Conservation (phyloP, 2,329 filamentous ascomycete genomes). For the Elsinoe australis region DNA sequence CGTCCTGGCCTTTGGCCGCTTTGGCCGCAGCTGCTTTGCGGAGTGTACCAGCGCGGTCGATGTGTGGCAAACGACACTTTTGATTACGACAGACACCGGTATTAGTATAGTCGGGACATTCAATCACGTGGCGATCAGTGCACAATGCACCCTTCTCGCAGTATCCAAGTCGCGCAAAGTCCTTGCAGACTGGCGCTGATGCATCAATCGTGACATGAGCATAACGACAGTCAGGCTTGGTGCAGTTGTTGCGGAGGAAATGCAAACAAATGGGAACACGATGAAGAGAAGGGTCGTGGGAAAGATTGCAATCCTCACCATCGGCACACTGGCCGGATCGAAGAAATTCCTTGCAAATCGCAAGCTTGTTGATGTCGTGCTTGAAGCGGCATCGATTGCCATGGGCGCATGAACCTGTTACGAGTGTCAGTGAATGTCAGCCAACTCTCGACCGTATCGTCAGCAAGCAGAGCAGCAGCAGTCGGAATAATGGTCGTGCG, state of each 20-base stretch:
- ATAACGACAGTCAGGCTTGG: constrained; percentile 78
- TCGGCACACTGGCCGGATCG: constrained; percentile 68
- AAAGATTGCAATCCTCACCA: constrained; percentile 79
- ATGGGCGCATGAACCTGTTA: constrained; percentile 71
- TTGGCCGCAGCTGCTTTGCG: constrained; percentile 48
- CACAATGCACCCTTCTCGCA: constrained; percentile 76
- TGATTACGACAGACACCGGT: constrained; percentile 68
- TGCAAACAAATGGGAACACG: constrained; percentile 84
- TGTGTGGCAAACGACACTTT: constrained; percentile 77
- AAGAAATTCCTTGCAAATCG: constrained; percentile 82
- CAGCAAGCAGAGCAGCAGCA: not conserved
- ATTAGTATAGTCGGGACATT: constrained; percentile 94
- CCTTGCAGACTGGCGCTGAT: constrained; percentile 69
- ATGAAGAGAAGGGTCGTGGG: constrained; percentile 75
- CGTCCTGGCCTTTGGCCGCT: constrained; percentile 30
- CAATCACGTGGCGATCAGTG: constrained; percentile 75
- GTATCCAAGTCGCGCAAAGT: constrained; percentile 80
- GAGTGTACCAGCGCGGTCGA: constrained; percentile 77
- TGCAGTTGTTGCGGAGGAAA: constrained; percentile 83
- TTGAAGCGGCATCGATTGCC: constrained; percentile 71
- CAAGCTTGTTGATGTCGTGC: constrained; percentile 80
- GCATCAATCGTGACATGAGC: constrained; percentile 73
- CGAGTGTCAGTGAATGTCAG: not conserved
- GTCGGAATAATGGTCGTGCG: constrained; percentile 12
- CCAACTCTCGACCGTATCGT: not conserved